These are phyloP conservation scores for Cicer pinnatifidum DNA, from an alignment of 306 rosid species.

Conservation along the genomic window DNA sequence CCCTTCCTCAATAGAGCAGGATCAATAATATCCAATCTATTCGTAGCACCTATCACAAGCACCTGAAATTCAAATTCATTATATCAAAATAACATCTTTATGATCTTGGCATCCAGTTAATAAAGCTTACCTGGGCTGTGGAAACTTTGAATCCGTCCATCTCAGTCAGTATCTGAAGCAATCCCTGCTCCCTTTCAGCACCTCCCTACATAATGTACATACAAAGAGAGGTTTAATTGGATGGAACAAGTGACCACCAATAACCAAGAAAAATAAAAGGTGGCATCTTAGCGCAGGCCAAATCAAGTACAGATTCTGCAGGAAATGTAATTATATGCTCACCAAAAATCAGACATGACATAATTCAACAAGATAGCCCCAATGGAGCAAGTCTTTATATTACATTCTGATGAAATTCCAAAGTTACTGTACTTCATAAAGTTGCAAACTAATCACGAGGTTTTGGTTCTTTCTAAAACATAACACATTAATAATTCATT, in stretches of 20 bases:
- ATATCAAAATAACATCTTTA: conserved; percentile 46
- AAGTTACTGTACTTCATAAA: conserved; percentile 19
- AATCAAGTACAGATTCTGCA: conserved; percentile 24
- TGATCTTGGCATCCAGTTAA: conserved; percentile 36
- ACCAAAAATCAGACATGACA: conserved; percentile 15
- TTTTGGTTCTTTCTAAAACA: background rate
- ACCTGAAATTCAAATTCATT: conserved; percentile 69
- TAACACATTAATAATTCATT: conserved; percentile 27
- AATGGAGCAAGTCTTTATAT: conserved; percentile 12
- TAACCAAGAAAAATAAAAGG: conserved; percentile 21
- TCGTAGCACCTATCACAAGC: conserved; percentile 95
- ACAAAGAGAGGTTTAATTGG: conserved; percentile 34
- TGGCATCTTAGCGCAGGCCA: conserved; percentile 7
- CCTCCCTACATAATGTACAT: conserved; percentile 75
- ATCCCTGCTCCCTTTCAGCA: conserved; percentile 95
- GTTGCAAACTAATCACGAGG: conserved; percentile 1
- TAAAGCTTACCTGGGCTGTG: conserved; percentile 72
- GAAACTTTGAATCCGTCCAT: conserved; percentile 98
- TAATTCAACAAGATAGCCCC: conserved; percentile 31
- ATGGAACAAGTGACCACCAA: conserved; percentile 16
- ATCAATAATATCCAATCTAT: conserved; percentile 96
- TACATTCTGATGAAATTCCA: conserved; percentile 33
- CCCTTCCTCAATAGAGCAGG: conserved; percentile 97
- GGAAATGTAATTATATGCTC: conserved; percentile 24
- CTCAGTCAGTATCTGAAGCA: conserved; percentile 96